Conservation (phyloP, 306 rosid species). For the Acacia melanoxylon region DNA sequence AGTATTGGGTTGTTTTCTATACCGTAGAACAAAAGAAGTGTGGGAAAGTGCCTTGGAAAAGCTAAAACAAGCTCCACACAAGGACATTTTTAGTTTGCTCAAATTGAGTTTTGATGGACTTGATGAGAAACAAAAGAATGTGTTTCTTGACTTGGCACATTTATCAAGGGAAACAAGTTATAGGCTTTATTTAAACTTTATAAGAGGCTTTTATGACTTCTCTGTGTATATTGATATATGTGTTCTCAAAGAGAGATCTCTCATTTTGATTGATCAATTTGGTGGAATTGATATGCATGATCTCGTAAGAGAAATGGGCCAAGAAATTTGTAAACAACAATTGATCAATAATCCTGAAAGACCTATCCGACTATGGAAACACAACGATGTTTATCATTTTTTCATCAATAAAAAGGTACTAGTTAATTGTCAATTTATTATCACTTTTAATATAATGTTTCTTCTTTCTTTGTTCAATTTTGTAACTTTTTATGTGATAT, state of each 20-base stretch:
- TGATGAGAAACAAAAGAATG: not conserved
- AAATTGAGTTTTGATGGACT: slow-evolving; percentile 24
- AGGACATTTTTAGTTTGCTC: not conserved
- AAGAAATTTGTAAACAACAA: not conserved
- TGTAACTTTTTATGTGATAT: not conserved
- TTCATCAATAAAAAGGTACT: not conserved
- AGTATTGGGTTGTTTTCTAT: slow-evolving; percentile 19
- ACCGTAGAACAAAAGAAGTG: not conserved
- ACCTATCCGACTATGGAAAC: not conserved
- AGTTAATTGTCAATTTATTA: not conserved
- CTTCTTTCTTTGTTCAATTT: not conserved
- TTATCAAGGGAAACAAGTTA: not conserved
- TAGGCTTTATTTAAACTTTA: not conserved
- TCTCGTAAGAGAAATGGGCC: not conserved
- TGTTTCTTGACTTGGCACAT: not conserved
- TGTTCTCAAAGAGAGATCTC: not conserved
- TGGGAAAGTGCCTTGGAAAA: slow-evolving; percentile 15
- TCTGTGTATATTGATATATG: not conserved
- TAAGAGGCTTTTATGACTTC: not conserved
- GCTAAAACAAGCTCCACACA: not conserved
- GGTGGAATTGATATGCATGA: not conserved
- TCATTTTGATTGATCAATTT: not conserved
- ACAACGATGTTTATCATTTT: not conserved
- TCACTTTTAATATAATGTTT: not conserved
- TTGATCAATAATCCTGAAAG: not conserved